Percentiles rank a stretch among this genome's conserved stretches.
phyloP scores from a whole-genome alignment of 108 stramenopile genomes.

The Conticribra guillardii region DNA sequence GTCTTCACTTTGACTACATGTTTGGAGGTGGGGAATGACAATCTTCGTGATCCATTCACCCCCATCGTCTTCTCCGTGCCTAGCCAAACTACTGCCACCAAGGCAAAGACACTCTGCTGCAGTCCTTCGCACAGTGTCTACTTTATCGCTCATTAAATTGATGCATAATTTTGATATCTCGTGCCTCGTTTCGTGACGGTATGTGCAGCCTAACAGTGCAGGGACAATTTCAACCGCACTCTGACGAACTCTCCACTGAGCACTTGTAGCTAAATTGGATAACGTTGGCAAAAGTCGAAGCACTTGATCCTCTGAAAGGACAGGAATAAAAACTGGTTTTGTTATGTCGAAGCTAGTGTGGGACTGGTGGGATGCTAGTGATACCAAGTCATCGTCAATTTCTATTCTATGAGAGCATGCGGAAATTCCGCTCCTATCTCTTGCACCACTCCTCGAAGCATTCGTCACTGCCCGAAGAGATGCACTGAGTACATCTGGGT shows the following conservation, averaged over 20 bases:
- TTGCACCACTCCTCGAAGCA: constrained; percentile 72
- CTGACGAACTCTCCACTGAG: constrained; percentile 90
- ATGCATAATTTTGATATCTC: constrained; percentile 84
- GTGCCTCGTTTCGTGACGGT: constrained; percentile 75
- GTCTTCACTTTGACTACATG: constrained; percentile 64
- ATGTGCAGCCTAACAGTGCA: constrained; percentile 84
- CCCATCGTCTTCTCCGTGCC: constrained; percentile 77
- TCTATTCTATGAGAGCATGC: constrained; percentile 38
- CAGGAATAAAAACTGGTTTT: constrained; percentile 85
- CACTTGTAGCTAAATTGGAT: constrained; percentile 78
- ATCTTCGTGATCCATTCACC: constrained; percentile 85
- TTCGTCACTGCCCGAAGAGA: constrained; percentile 91
- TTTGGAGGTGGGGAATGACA: constrained; percentile 76
- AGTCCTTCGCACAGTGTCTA: constrained; percentile 83
- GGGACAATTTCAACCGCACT: constrained; percentile 93
- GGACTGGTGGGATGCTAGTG: constrained; percentile 74
- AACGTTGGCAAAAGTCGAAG: constrained; percentile 84
- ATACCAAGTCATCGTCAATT: constrained; percentile 71
- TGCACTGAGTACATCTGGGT: constrained; percentile 88
- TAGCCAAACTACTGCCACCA: constrained; percentile 82
- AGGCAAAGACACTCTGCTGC: constrained; percentile 87
- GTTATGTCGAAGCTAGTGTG: constrained; percentile 58
- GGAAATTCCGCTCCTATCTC: constrained; percentile 44
- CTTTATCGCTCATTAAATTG: constrained; percentile 75
- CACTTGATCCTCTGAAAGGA: constrained; percentile 85